Base-by-base conservation (phyloP, 768 basidiomycete genomes). In the Suillus subluteus region DNA sequence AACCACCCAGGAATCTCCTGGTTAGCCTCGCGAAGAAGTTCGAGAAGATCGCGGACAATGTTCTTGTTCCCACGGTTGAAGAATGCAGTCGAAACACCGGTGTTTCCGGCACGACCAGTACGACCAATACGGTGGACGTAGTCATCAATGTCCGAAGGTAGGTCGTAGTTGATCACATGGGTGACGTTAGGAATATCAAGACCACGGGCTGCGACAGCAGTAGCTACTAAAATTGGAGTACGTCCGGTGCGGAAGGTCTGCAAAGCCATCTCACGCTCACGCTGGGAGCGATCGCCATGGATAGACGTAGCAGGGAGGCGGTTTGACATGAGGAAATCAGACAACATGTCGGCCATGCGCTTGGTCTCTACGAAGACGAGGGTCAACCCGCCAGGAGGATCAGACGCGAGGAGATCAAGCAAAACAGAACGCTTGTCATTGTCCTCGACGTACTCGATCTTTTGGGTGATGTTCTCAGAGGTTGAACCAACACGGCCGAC, bases 291-390 rank as follows among this genome's bases (percentile, higher is more conserved):
- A 76, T 99, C 98, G 58, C 98, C 98, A 77, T 99, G 98, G 68
- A 99, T 99, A 52, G 96, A 98, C 1, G 97, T 99, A 15, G 98
- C 95, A 37, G 91, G 89, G 68, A 98, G 87, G 73, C 86, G 80
- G 80, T 94, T 91, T 65, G 80, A 75, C 81, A 94, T 88, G 72
- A 99, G 84, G 86, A 96, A 99, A 76, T 98, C 98, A 74, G 95
- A 98, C 15, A 99, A 86, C 89, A 92, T 93, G 73, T 99, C 98
- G 38, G 98, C 98, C 96, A 98, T 99, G 70, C 97, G 88, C 83
- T 99, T 99, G 65, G 98, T 99, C 86, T 99, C 98, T 68, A 99
- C 97, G 78, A 99, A 99, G 73, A 99, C 90, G 62, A 99, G 89
- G 21, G 96, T 95, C 37, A 99, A 83, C 41, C 95, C 95, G 80